Conservation (phyloP, 306 rosid species). For the Albizia julibrissin region DNA sequence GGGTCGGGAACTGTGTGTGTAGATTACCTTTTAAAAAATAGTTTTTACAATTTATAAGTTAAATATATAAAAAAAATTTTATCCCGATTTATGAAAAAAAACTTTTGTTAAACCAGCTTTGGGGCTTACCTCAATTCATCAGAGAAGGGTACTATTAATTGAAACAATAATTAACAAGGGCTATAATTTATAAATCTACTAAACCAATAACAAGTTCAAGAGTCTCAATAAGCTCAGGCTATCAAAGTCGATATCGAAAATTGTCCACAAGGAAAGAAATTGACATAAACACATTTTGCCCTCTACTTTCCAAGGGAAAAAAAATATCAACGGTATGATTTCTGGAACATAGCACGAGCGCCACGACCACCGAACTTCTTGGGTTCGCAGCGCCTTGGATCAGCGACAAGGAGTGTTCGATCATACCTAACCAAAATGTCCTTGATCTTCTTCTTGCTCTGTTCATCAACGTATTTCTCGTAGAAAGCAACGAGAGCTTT, state of each 20-base stretch:
- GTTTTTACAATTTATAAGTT: too few relatives aligned
- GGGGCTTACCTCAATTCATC: too few relatives aligned
- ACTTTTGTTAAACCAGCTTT: too few relatives aligned
- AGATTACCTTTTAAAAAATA: too few relatives aligned
- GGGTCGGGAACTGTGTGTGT: too few relatives aligned
- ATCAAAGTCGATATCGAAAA: background rate
- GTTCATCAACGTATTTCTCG: constrained; percentile 93
- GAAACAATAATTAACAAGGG: too few relatives aligned
- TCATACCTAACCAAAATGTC: constrained; percentile 76
- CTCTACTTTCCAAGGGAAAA: background rate
- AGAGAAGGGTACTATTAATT: too few relatives aligned
- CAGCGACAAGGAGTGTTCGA: constrained; percentile 75
- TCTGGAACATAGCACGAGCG: constrained; percentile 89
- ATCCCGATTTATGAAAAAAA: too few relatives aligned
- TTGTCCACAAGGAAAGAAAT: constrained; percentile 29
- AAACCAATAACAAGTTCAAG: background rate
- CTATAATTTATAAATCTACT: too few relatives aligned
- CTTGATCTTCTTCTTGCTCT: constrained; percentile 78
- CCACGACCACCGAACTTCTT: constrained; percentile 97
- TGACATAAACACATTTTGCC: constrained; percentile 14
- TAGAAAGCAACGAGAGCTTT: constrained; percentile 79
- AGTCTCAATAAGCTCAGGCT: background rate
- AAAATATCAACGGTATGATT: constrained; percentile 75
- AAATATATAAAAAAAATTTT: too few relatives aligned
- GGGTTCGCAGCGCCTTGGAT: constrained; percentile 89